Conservation (phyloP, 495 filamentous ascomycete species). For the Aspergillus egyptiacus region DNA sequence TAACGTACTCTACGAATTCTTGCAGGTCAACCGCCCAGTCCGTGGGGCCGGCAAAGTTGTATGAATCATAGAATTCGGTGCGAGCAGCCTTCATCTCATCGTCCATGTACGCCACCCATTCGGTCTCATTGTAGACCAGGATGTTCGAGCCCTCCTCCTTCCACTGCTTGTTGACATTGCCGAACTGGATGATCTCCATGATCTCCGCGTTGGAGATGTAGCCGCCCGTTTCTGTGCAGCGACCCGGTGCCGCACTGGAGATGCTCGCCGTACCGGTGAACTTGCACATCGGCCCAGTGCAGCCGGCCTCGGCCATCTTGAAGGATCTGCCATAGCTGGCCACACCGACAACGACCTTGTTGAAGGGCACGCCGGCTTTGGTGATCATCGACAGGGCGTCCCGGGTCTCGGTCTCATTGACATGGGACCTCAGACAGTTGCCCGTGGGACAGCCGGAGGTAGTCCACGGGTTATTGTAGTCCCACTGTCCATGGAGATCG, state of each 20-base stretch:
- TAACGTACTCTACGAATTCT: too few relatives aligned
- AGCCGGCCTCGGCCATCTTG: slow-evolving; percentile 12
- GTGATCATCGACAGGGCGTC: slow-evolving; percentile 41
- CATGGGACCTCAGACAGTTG: slow-evolving; percentile 36
- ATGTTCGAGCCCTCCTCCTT: slow-evolving; percentile 26
- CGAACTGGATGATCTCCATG: background rate
- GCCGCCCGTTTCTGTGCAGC: slow-evolving; percentile 17
- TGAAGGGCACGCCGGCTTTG: slow-evolving; percentile 38
- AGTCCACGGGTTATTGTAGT: slow-evolving; percentile 20
- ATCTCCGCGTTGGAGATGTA: slow-evolving; percentile 22
- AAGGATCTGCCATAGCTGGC: slow-evolving; percentile 23
- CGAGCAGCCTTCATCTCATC: slow-evolving; percentile 7
- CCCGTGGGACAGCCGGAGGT: slow-evolving; percentile 28
- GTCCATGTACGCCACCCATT: slow-evolving; percentile 41
- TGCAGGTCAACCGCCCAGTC: too few relatives aligned
- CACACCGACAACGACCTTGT: slow-evolving; percentile 36
- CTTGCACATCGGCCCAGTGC: slow-evolving; percentile 1
- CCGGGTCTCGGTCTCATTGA: slow-evolving; percentile 38
- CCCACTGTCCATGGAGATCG: slow-evolving; percentile 32
- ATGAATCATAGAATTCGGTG: too few relatives aligned
- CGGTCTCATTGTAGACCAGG: slow-evolving; percentile 32
- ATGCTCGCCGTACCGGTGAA: slow-evolving; percentile 7
- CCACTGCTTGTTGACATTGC: background rate
- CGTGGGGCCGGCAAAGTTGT: too few relatives aligned
- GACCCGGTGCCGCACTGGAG: background rate